Evolutionary conservation across 495 filamentous ascomycete species (phyloP), one percentile per base, ranked within the genome.

Genomic region (Amorphotheca resinae): DNA sequence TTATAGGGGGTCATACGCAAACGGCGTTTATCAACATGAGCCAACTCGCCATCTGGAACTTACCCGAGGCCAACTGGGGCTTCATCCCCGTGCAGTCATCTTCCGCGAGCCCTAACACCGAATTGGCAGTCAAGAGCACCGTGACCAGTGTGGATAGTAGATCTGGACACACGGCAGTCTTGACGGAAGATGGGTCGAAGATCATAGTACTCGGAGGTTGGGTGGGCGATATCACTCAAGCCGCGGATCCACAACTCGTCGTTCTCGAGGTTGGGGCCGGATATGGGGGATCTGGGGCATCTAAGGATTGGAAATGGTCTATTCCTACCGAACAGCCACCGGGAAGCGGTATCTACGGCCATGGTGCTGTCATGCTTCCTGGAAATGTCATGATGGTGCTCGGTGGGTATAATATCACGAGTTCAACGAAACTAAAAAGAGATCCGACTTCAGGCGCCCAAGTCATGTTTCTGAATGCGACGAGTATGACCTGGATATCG

Each of bases 11-110:
- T 0, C 85, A 95, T 56, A 94, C 87, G 0, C 66, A 75, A 48
- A 52, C 65, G 11, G 89, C 86, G 0, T 95, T 95, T 51, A 76
- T 94, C 56, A 93, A 95, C 57, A 94, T 93, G 82, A 87, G 82
- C 23, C 82, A 86, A 45, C 73, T 89, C 7, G 89, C 89, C 0
- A 63, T 96, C 1, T 95, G 87, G 65, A 85, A 75, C 20, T 65
- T 93, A 14, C 89, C 89, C 3, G 79, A 93, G 50, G 77, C 84
- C 49, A 82, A 72, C 43, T 96, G 89, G 89, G 76, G 69, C 30
- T 95, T 91, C 57, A 62, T 88, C 4, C 66, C 68, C 1, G 74
- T 88, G 9, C 63, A 64, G 3, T 64, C 72, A 11, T 36, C 60
- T 6, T 44, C 49, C 17, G 57, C 35, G 33, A 42, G 51, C 43